Base-by-base conservation (phyloP, 2,329 filamentous ascomycete species). In the Pleomassaria siparia region DNA sequence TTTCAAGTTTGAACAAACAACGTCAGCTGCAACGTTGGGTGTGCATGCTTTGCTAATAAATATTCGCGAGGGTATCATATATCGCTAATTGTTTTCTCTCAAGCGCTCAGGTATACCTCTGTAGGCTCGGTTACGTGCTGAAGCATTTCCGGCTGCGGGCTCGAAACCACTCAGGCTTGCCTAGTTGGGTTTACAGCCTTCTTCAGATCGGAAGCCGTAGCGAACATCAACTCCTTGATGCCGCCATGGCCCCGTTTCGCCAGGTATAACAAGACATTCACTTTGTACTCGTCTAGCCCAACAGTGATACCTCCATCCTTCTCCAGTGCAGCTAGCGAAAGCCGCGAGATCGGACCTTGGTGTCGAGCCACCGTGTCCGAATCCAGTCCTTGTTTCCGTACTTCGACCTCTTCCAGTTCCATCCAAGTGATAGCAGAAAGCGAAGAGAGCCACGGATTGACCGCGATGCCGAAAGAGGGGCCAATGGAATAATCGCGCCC, bases 161-260 rank as follows among this genome's bases (percentile, higher is more conserved):
- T n/a, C 12, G 7, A 26, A 12, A 12, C 16, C 18, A 18, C 32
- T 35, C 32, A 8, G 20, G 32, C 32, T 35, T 13, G 25, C 25
- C 25, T 26, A 26, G 25, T 8, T 28, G 9, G 3, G 15, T 21
- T 21, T 5, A 36, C 4, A 18, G 13, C 16, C 16, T 36, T 18
- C 16, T 83, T 84, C 57, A 92, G 71, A 42, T 86, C 83, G 65
- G 86, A 89, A 82, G 94, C 90, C 1, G 88, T 91, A 59, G 84
- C 89, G 67, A 87, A 87, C 79, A 95, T 86, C 60, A 95, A 71
- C 53, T 85, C 79, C 13, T 81, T 80, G 24, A 92, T 77, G 0
- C 90, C 90, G 10, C 69, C 72, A 37, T 87, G 77, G 0, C 86
- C 87, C 44, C 79, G 79, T 5, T 72, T 74, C 49, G 86, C 85